Evolutionary conservation across 2,329 filamentous ascomycete species (phyloP).

Genomic region (Aspergillus ochraceoroseus): DNA sequence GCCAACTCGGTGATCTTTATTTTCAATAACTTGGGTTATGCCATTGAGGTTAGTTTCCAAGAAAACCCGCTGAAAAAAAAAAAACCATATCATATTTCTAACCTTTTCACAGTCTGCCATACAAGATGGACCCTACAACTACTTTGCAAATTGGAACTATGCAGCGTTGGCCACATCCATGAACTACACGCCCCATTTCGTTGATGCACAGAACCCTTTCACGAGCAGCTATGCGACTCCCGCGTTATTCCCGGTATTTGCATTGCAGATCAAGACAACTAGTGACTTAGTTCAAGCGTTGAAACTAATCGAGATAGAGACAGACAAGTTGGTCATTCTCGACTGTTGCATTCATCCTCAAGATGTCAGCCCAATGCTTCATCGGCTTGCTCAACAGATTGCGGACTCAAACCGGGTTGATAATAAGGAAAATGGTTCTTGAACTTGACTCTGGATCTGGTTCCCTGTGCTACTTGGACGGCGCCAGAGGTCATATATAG

Average conservation of each 20-base stretch:
- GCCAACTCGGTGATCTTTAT: constrained; percentile 73
- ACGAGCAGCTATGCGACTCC: neutral
- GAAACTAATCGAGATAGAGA: neutral
- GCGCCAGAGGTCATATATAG: no score
- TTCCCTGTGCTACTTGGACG: no score
- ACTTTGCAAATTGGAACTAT: constrained; percentile 10
- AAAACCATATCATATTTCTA: no score
- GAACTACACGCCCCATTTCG: neutral
- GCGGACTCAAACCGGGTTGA: no score
- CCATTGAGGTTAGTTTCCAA: constrained; percentile 60
- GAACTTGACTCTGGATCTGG: no score
- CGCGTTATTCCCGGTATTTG: neutral
- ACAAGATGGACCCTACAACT: constrained; percentile 12
- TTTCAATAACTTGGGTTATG: constrained; percentile 77
- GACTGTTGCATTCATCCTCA: constrained; percentile 8
- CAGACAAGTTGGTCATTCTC: constrained; percentile 4
- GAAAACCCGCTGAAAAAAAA: no score
- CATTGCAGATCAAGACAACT: constrained; percentile 9
- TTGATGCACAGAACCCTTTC: neutral
- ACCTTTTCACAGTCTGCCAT: constrained; percentile 11
- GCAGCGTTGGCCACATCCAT: constrained; percentile 1
- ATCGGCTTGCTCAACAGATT: no score
- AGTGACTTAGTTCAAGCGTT: constrained; percentile 1
- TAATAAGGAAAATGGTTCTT: no score
- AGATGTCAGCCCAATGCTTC: constrained; percentile 3